These are phyloP conservation scores for Paraleonurus japonicus DNA, from an alignment of 257 asterid species.

Conservation along the genomic window DNA sequence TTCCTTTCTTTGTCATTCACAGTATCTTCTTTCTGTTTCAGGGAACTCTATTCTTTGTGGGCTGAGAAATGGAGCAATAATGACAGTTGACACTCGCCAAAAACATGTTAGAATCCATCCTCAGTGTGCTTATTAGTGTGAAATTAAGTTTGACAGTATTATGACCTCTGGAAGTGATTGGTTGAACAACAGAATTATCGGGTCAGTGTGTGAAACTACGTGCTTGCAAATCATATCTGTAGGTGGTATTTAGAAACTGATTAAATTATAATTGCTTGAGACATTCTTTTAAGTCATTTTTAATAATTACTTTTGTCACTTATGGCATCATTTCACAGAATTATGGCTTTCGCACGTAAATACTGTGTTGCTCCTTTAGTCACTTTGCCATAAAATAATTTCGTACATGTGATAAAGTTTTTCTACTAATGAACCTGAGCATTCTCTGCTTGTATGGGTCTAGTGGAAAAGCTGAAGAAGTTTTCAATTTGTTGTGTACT, in stretches of 20 bases:
- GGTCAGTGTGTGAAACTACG: background rate
- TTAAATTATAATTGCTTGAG: background rate
- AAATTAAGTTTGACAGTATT: slow-evolving; percentile 2
- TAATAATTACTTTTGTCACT: background rate
- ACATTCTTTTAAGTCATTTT: background rate
- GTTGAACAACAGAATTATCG: background rate
- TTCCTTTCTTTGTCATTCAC: slow-evolving; percentile 3
- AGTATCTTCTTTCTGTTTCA: slow-evolving; percentile 32
- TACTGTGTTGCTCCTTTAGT: background rate
- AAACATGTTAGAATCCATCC: slow-evolving; percentile 49
- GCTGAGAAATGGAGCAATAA: slow-evolving; percentile 79
- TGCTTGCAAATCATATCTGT: slow-evolving; percentile 18
- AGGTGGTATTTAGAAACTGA: background rate
- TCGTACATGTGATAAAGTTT: background rate
- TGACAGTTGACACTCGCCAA: slow-evolving; percentile 75
- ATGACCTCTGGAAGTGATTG: slow-evolving; percentile 7
- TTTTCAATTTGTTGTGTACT: background rate
- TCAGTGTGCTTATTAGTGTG: slow-evolving; percentile 3
- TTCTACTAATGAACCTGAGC: background rate
- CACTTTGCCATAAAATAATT: background rate
- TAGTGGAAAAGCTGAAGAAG: background rate
- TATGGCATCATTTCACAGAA: background rate
- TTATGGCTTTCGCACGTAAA: background rate
- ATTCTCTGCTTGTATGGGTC: background rate
- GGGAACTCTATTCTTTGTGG: slow-evolving; percentile 72